Base-by-base conservation (phyloP, 805 yeast genomes). In the Lachancea mirantina region DNA sequence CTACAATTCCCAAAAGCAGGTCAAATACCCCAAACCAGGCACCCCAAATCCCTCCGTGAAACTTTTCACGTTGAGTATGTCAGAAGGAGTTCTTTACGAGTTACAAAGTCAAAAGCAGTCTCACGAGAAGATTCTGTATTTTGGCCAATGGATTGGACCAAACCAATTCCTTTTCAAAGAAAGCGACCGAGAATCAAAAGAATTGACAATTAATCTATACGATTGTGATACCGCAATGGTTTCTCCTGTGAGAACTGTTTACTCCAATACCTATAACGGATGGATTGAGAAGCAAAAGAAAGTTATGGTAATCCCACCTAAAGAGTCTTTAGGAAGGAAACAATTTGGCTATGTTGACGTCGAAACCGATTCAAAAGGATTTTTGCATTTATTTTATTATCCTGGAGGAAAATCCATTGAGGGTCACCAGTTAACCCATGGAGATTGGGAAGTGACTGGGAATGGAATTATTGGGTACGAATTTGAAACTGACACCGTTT, bases 11-110 rank as follows among this genome's bases (percentile, higher is more conserved):
- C 42, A 57, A 7, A 57, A 64, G 15, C 42, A 55, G 8, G 53
- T 80, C 32, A 75, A 72, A 41, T 83, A 83, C 51, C 88, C 94
- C 1, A 80, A 77, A 48, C 82, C 89, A 2, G 92, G 92, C 0
- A 65, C 66, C 19, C 43, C 59, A 1, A 77, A 78, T 46, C 89
- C 94, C 1, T 48, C 49, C 5, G 61, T 77, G 3, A 57, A 68
- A 4, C 51, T 81, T 6, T 54, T 64, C 26, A 52, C 67, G 8
- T 76, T 64, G 42, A 58, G 65, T 33, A 16, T 72, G 5, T 37
- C 38, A 5, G 39, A 49, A 1, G 49, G 58, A 2, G 38, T 43
- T 4, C 16, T 49, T 1, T 45, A 39, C 6, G 35, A 35, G 7
- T 44, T 64, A 2, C 39, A 46, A 9, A 57, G 52, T 20, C 46